These are phyloP conservation scores for Colletotrichum sp. DNA, from an alignment of 2,329 filamentous ascomycete species.

Conservation along the genomic window DNA sequence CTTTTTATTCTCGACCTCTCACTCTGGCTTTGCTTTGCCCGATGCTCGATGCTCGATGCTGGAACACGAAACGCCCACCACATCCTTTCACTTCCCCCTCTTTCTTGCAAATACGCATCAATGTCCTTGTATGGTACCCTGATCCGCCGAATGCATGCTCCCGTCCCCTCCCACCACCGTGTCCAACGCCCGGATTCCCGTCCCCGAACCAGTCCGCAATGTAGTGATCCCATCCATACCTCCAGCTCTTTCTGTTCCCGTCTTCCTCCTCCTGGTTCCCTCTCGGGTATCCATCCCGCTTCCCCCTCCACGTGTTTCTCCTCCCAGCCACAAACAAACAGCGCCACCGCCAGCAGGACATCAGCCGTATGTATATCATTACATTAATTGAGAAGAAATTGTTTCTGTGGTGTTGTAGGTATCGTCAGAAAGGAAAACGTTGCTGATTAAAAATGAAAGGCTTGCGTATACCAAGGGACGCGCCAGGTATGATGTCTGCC, in stretches of 20 bases:
- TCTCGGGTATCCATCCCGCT: conserved; percentile 1
- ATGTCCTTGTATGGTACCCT: not conserved
- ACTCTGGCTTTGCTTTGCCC: not conserved
- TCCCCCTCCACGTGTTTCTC: not conserved
- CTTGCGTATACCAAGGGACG: not conserved
- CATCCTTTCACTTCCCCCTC: not conserved
- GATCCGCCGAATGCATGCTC: not conserved
- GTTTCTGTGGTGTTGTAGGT: conserved; percentile 14
- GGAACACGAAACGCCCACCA: not conserved
- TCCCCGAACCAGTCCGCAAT: not conserved
- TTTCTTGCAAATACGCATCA: not conserved
- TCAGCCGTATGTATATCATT: conserved; percentile 20
- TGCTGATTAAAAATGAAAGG: not conserved
- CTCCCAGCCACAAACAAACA: conserved; percentile 16
- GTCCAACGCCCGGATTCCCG: not conserved
- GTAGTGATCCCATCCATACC: not conserved
- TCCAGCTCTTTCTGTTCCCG: not conserved
- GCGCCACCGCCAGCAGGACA: conserved; percentile 17
- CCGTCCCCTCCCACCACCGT: not conserved
- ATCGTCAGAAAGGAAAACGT: conserved; percentile 8
- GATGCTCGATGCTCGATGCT: not conserved
- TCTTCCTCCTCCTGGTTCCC: not conserved
- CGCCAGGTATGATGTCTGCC: not conserved
- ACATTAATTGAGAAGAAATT: conserved; percentile 19
- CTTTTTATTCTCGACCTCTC: not conserved